These are phyloP conservation scores for Coprinopsis cinerea DNA, from an alignment of 768 basidiomycete species.

Conservation along the genomic window DNA sequence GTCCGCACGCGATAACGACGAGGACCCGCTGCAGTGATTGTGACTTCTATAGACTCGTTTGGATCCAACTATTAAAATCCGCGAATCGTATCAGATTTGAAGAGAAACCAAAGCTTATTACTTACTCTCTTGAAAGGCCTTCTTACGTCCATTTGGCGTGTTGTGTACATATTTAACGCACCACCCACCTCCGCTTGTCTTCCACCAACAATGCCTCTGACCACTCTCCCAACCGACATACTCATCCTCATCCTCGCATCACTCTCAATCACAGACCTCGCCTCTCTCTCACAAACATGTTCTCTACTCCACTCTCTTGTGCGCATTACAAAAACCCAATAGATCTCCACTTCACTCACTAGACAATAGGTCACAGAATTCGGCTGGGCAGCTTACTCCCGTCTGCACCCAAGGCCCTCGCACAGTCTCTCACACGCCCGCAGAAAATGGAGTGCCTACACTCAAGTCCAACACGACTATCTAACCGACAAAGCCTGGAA, in stretches of 20 bases:
- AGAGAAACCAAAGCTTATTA: background rate
- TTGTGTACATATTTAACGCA: background rate
- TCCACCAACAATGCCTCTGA: slow-evolving; percentile 11
- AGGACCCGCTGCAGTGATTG: too few species aligned
- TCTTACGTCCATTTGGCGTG: too few species aligned
- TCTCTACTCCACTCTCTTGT: slow-evolving; percentile 38
- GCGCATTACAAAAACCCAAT: too few species aligned
- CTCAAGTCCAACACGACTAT: slow-evolving; percentile 44
- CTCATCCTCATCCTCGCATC: slow-evolving; percentile 47
- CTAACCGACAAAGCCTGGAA: slow-evolving; percentile 52
- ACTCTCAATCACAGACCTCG: slow-evolving; percentile 39
- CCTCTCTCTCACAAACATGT: slow-evolving; percentile 35
- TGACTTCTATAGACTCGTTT: background rate
- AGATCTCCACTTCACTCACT: background rate
- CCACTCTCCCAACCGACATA: slow-evolving; percentile 48
- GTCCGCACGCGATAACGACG: too few species aligned
- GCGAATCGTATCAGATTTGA: background rate
- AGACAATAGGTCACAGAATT: slow-evolving; percentile 47
- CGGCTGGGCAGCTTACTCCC: slow-evolving; percentile 54
- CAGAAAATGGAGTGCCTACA: slow-evolving; percentile 36
- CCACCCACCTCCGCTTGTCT: background rate
- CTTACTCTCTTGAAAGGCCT: background rate
- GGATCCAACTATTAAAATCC: background rate
- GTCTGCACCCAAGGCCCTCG: slow-evolving; percentile 47
- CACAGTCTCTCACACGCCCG: slow-evolving; percentile 42